Conservation (phyloP, 495 filamentous ascomycete species). For the Aspergillus ostianus region DNA sequence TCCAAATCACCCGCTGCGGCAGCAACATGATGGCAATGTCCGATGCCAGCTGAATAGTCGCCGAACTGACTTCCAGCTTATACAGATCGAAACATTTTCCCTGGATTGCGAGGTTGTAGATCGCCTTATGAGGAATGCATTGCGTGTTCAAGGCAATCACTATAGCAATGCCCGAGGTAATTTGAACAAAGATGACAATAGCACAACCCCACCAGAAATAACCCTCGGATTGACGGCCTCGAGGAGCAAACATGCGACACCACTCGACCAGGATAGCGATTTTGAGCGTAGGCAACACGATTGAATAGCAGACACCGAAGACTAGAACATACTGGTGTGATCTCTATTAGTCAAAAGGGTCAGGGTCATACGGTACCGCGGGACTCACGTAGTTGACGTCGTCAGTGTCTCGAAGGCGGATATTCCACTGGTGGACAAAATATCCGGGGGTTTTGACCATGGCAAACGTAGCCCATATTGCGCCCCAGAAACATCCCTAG, state of each 20-base stretch:
- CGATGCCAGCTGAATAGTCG: slow-evolving; percentile 7
- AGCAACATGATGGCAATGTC: slow-evolving; percentile 18
- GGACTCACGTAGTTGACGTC: slow-evolving; percentile 20
- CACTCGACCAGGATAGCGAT: slow-evolving; percentile 25
- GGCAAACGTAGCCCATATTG: slow-evolving; percentile 13
- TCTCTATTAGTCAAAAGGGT: background rate
- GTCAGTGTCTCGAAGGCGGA: slow-evolving; percentile 18
- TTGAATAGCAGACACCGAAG: slow-evolving; percentile 14
- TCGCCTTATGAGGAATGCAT: slow-evolving; percentile 12
- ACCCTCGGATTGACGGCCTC: background rate
- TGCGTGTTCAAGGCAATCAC: slow-evolving; percentile 13
- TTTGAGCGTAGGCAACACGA: slow-evolving; percentile 22
- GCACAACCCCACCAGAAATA: slow-evolving; percentile 11
- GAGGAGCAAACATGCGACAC: slow-evolving; percentile 23
- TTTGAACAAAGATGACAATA: slow-evolving; percentile 7
- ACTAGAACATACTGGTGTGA: slow-evolving; percentile 6
- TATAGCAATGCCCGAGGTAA: background rate
- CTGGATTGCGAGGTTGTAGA: slow-evolving; percentile 10
- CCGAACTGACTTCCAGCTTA: slow-evolving; percentile 10
- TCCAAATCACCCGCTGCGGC: slow-evolving; percentile 26
- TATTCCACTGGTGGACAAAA: slow-evolving; percentile 26
- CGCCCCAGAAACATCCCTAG: slow-evolving; percentile 19
- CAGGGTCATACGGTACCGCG: background rate
- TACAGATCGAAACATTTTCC: slow-evolving; percentile 11
- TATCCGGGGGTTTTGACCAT: slow-evolving; percentile 21